A percentile compares a stretch with the other conserved stretches of the same genome.
Evolutionary conservation across 306 rosid genomes (phyloP).

Genomic region (Oemleria cerasiformis): DNA sequence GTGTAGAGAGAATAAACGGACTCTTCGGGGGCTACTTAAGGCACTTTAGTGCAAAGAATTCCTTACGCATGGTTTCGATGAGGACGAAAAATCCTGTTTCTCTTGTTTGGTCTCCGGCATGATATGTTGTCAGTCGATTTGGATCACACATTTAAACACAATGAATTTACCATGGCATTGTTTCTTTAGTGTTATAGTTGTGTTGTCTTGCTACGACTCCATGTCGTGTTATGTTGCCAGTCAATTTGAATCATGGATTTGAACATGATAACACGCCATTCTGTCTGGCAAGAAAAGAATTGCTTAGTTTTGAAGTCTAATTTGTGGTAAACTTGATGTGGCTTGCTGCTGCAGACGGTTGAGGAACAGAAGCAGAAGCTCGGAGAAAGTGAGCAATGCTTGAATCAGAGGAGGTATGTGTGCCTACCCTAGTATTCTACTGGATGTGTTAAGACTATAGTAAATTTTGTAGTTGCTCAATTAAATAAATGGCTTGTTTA

Average conservation of each 20-base stretch:
- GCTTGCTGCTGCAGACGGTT: conserved; percentile 58
- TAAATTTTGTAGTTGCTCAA: conserved; percentile 20
- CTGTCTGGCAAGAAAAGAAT: background rate
- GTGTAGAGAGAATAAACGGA: too few relatives aligned
- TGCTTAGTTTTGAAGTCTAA: conserved; percentile 9
- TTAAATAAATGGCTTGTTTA: background rate
- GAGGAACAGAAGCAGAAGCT: conserved; percentile 84
- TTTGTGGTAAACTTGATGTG: conserved; percentile 16
- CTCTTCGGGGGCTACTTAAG: too few relatives aligned
- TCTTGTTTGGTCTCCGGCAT: background rate
- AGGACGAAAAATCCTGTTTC: too few relatives aligned
- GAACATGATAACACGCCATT: background rate
- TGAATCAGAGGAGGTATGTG: conserved; percentile 64
- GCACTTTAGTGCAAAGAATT: too few relatives aligned
- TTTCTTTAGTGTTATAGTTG: too few relatives aligned
- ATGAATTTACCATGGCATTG: too few relatives aligned
- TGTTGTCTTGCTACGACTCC: background rate
- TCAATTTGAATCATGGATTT: background rate
- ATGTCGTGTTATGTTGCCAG: background rate
- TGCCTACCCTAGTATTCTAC: background rate
- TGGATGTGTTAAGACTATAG: background rate
- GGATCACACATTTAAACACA: background rate
- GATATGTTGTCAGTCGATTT: background rate
- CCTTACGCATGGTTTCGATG: too few relatives aligned
- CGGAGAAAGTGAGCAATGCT: conserved; percentile 73